A percentile compares a stretch with the other conserved stretches of the same genome.
Conservation (phyloP, 768 basidiomycete genomes). For the Agaricus sinodeliciosus region DNA sequence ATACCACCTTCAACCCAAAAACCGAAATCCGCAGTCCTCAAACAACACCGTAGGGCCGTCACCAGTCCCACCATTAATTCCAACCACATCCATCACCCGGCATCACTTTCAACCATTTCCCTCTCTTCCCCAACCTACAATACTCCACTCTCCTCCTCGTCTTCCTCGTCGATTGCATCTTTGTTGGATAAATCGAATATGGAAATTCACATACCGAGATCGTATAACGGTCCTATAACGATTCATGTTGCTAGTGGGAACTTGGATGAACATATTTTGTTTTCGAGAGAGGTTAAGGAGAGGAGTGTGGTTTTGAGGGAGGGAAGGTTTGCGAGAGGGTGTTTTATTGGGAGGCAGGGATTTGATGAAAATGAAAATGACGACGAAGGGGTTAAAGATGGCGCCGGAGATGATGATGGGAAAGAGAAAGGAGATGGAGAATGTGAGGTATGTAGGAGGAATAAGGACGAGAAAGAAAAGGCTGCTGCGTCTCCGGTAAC, state of each 20-base stretch:
- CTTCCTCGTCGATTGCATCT: background rate
- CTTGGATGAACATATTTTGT: constrained; percentile 27
- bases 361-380: constrained; percentile 14
- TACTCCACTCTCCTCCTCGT: background rate
- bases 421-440: constrained; percentile 10
- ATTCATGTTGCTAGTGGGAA: constrained; percentile 30
- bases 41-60: background rate
- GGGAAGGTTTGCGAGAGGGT: constrained; percentile 23
- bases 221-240: constrained; percentile 35
- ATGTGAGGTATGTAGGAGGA: constrained; percentile 6
- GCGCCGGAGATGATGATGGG: constrained; percentile 14
- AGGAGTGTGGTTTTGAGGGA: constrained; percentile 29
- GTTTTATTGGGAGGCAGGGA: constrained; percentile 28
- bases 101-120: background rate
- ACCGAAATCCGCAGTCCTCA: background rate
- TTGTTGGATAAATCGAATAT: background rate
- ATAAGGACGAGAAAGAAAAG: background rate
- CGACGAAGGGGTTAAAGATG: background rate
- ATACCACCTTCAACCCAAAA: background rate
- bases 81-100: background rate
- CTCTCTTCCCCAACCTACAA: background rate
- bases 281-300: constrained; percentile 22
- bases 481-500: background rate
- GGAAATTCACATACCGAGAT: constrained; percentile 31
- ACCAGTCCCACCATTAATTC: background rate